These are phyloP conservation scores for Marasmius fiardii DNA, from an alignment of 1,284 basidiomycete species.

Conservation along the genomic window DNA sequence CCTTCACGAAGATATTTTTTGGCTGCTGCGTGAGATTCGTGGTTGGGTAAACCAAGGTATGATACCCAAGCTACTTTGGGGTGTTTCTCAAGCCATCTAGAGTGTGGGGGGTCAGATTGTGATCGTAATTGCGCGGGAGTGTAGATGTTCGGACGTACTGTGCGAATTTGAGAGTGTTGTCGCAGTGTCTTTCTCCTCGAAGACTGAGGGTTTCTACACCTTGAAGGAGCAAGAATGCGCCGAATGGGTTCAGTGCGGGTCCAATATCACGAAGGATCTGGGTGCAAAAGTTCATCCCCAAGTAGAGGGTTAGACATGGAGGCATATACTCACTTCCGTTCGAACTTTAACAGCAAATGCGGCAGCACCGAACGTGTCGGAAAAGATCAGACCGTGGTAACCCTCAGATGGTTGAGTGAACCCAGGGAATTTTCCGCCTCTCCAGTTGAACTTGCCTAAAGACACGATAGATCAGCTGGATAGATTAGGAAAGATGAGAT, in stretches of 20 bases:
- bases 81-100: constrained; percentile 65
- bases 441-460: constrained; percentile 86
- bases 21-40: constrained; percentile 63
- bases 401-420: constrained; percentile 83
- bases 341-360: constrained; percentile 78
- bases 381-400: constrained; percentile 78
- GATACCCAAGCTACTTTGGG: constrained; percentile 78
- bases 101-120: neutral
- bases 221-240: constrained; percentile 79
- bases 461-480: neutral
- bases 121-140: neutral
- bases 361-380: constrained; percentile 70
- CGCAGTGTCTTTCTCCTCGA: constrained; percentile 71
- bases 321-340: constrained; percentile 27
- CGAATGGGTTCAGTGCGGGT: constrained; percentile 76
- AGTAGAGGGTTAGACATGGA: neutral
- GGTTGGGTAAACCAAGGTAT: constrained; percentile 71
- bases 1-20: constrained; percentile 55
- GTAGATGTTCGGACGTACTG: constrained; percentile 31
- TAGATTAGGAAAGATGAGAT: neutral
- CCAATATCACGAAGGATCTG: constrained; percentile 80
- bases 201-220: constrained; percentile 87
- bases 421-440: constrained; percentile 70
- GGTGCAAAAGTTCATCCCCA: neutral
- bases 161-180: constrained; percentile 76